These are phyloP conservation scores for Musa acuminata DNA, from an alignment of 176 grass and related monocot genomes.

Conservation along the genomic window DNA sequence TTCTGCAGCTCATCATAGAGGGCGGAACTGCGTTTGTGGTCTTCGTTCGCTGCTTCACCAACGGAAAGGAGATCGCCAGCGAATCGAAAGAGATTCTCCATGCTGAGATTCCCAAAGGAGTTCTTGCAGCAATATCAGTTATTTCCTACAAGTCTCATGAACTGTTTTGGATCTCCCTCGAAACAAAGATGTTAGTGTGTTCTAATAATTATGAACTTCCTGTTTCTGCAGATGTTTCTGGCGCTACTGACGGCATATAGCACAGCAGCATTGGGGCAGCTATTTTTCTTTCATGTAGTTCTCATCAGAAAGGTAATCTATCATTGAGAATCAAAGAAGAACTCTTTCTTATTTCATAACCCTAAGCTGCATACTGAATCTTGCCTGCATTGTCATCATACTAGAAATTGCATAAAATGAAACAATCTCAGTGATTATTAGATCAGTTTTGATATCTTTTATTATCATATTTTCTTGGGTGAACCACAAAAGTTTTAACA, in stretches of 20 bases:
- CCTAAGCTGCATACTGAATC: background rate
- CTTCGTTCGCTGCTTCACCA: conserved; percentile 66
- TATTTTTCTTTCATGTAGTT: conserved; percentile 91
- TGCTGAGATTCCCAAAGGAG: conserved; percentile 68
- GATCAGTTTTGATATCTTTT: no score
- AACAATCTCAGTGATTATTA: no score
- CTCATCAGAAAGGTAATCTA: conserved; percentile 79
- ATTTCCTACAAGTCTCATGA: conserved; percentile 9
- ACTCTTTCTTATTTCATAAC: background rate
- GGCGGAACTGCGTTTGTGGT: conserved; percentile 58
- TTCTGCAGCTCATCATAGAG: conserved; percentile 63
- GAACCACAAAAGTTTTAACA: no score
- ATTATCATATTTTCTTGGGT: no score
- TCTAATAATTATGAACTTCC: conserved; percentile 10
- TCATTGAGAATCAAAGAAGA: background rate
- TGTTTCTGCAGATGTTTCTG: conserved; percentile 46
- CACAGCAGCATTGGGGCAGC: conserved; percentile 70
- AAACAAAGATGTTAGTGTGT: conserved; percentile 10
- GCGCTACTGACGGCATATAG: conserved; percentile 68
- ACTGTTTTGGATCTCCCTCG: background rate
- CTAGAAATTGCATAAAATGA: no score
- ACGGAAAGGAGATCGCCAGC: conserved; percentile 45
- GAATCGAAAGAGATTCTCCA: conserved; percentile 67
- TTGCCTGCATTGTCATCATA: no score
- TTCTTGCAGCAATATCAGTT: conserved; percentile 71